Evolutionary conservation across 768 basidiomycete genomes (phyloP), one percentile per base, ranked within the genome.

Genomic region (Boletellus ananas): DNA sequence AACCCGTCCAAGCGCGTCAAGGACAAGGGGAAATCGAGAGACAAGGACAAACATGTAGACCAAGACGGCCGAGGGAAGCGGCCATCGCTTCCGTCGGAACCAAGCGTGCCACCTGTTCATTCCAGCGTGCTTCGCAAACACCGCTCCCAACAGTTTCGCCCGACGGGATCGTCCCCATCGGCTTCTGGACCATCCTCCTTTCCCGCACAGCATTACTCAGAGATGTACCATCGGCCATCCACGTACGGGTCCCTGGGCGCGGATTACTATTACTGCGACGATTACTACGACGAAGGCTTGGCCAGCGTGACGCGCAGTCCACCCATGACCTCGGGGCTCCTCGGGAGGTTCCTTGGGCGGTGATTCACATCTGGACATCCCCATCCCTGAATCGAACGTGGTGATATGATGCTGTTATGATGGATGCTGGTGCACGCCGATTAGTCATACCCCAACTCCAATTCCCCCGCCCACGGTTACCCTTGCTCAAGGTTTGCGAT

Each of bases 21-120:
- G 39, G 59, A 45, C 9, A 45, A 62, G 31, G 67, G 65, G 47
- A 63, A 61, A 64, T 74, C 74, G 66, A 74, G 70, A 59, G 64
- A 57, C 17, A 55, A 47, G 17, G 52, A 50, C 4, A 52, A 41
- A 11, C 40, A 38, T 9, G 53, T 29, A 42, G 47, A 41, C 3
- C 25, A 14, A 12, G 18, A 62, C 3, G 51, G 37, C 4, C 34
- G 34, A 21, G 18, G 7, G 38, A 57, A 37, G 34, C 10, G 23
- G 14, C 21, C 33, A 6, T 18, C 55, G 0, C 21, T 53, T 17
- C 11, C 43, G 13, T 43, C 50, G 2, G 52, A 43, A 36, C 44
- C 18, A 3, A 51, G 47, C 39, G 35, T 42, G 14, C 51, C 55
- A 5, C 36, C 59, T n/a, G 25, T 63, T 52, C 51, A 58, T 35